These are phyloP conservation scores for Elsinoe batatas DNA, from an alignment of 2,329 filamentous ascomycete genomes.

Conservation along the genomic window DNA sequence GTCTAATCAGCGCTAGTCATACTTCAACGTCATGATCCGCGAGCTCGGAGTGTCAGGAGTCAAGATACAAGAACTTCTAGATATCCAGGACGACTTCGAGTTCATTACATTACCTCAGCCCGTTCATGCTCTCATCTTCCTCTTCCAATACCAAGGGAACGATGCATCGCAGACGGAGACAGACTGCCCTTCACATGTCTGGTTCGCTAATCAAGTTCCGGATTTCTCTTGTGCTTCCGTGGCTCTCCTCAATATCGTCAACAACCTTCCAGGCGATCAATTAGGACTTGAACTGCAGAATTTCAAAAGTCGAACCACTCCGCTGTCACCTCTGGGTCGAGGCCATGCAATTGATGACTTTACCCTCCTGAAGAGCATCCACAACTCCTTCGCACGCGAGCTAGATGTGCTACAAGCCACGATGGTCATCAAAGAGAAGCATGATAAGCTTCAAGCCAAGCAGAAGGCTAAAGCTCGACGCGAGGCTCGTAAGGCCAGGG, in stretches of 20 bases:
- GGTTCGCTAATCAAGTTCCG: constrained; percentile 89
- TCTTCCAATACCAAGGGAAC: constrained; percentile 61
- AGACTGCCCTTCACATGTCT: constrained; percentile 56
- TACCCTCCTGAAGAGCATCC: constrained; percentile 65
- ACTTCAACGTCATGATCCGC: constrained; percentile 76
- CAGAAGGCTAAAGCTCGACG: constrained; percentile 25
- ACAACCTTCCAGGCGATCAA: constrained; percentile 61
- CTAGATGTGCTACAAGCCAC: constrained; percentile 69
- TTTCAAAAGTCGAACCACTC: constrained; percentile 64
- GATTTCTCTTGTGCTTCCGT: constrained; percentile 86
- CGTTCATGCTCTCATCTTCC: constrained; percentile 77
- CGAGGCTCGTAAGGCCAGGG: constrained; percentile 23
- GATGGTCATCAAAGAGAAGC: constrained; percentile 49
- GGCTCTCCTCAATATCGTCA: constrained; percentile 83
- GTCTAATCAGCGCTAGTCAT: constrained; percentile 43
- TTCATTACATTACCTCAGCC: constrained; percentile 48
- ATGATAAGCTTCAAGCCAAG: constrained; percentile 27
- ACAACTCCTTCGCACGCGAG: constrained; percentile 80
- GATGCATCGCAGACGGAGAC: constrained; percentile 41
- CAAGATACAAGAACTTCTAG: constrained; percentile 66
- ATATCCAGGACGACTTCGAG: constrained; percentile 53
- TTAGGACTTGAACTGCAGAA: constrained; percentile 59
- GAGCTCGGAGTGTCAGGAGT: constrained; percentile 67
- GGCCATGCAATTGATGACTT: constrained; percentile 68
- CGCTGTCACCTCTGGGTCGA: constrained; percentile 60